A percentile compares a stretch with the other conserved stretches of the same genome.
Conservation (phyloP, 2,329 filamentous ascomycete species). For the Colletotrichum chrysophilum region DNA sequence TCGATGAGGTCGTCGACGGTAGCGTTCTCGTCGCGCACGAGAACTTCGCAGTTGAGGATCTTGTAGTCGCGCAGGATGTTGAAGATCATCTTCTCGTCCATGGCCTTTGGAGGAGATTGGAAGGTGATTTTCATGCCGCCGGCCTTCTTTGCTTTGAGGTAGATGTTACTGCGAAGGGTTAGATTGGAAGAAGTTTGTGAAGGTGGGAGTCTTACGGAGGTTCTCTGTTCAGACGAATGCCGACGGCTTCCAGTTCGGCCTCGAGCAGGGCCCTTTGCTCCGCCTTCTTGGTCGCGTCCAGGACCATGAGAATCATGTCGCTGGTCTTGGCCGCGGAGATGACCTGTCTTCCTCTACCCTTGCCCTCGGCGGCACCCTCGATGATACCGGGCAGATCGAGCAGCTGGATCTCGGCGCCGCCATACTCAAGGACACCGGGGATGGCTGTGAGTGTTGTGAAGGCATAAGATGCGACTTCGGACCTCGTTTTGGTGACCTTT, state of each 20-base stretch:
- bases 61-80: slow-evolving; percentile 99
- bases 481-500: slow-evolving; percentile 97
- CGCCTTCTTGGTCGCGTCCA: slow-evolving; percentile 95
- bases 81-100: slow-evolving; percentile 98
- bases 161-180: slow-evolving; percentile 76
- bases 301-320: slow-evolving; percentile 94
- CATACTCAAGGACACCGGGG: slow-evolving; percentile 95
- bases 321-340: slow-evolving; percentile 98
- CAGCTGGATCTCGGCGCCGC: slow-evolving; percentile 96
- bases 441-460: slow-evolving; percentile 99
- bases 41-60: slow-evolving; percentile 95
- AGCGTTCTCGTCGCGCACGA: slow-evolving; percentile 91
- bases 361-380: slow-evolving; percentile 93
- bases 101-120: slow-evolving; percentile 81
- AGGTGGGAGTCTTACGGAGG: slow-evolving; percentile 69
- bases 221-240: slow-evolving; percentile 89
- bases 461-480: slow-evolving; percentile 92
- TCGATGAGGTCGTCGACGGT: slow-evolving; percentile 99
- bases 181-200: not conserved
- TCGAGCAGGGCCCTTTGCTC: slow-evolving; percentile 92
- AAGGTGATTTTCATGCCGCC: slow-evolving; percentile 99
- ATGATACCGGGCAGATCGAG: slow-evolving; percentile 98
- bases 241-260: slow-evolving; percentile 91
- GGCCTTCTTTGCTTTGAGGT: slow-evolving; percentile 93
- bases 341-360: slow-evolving; percentile 93